Conservation (phyloP, 257 asterid species). For the Nicotiana attenuata region DNA sequence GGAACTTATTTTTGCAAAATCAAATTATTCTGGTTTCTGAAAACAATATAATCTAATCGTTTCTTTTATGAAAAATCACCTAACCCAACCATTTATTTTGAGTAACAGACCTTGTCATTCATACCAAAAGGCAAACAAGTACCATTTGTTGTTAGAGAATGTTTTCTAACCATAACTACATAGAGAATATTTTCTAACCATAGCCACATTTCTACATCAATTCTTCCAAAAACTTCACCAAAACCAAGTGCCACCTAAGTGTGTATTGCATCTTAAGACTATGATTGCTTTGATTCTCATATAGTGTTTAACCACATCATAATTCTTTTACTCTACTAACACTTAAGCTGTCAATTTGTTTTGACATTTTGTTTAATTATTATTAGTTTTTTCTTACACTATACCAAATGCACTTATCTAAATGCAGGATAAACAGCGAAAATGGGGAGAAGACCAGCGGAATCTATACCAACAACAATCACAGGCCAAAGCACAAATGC, state of each 20-base stretch:
- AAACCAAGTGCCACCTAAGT: background rate
- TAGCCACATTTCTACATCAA: background rate
- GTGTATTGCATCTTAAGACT: background rate
- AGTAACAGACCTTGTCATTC: background rate
- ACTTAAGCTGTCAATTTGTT: background rate
- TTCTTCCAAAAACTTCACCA: background rate
- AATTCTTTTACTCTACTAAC: background rate
- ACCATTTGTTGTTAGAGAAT: background rate
- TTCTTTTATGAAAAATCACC: background rate
- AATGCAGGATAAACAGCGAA: slow-evolving; percentile 68
- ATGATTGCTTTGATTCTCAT: background rate
- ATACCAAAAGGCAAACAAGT: background rate
- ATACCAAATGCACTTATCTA: background rate
- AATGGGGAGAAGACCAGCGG: slow-evolving; percentile 95
- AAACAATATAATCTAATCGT: background rate
- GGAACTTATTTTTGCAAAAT: background rate
- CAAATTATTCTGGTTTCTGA: background rate
- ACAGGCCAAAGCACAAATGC: slow-evolving; percentile 85
- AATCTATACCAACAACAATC: slow-evolving; percentile 77
- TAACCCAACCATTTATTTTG: background rate
- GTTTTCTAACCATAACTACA: background rate
- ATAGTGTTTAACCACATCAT: background rate
- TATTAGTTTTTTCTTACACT: background rate
- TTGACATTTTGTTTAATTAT: background rate
- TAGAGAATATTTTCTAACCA: background rate